Evolutionary conservation across 192 early-diverging fungal species (phyloP).

Genomic region (Coemansia sp.): DNA sequence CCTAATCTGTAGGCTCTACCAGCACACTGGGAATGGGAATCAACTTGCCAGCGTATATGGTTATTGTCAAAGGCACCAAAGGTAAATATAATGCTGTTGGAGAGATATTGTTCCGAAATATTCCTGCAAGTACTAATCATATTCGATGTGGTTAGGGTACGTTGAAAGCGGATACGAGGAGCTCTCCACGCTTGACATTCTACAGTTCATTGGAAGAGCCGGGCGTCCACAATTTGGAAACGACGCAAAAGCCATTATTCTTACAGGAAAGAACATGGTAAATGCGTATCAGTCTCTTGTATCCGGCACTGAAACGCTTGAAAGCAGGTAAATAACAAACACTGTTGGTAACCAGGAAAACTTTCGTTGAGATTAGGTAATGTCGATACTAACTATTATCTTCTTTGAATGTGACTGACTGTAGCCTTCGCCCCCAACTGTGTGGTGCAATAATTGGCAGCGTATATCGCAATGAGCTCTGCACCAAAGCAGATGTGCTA

Average conservation of each 20-base stretch:
- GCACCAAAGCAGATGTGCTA: slow-evolving; percentile 20
- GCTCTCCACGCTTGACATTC: slow-evolving; percentile 63
- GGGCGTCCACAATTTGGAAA: slow-evolving; percentile 74
- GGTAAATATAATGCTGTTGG: slow-evolving; percentile 10
- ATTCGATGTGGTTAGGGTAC: slow-evolving; percentile 22
- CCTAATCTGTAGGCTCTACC: slow-evolving; percentile 59
- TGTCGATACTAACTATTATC: neutral
- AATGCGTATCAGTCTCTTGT: slow-evolving; percentile 60
- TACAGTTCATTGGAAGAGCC: slow-evolving; percentile 78
- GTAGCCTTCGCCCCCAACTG: slow-evolving; percentile 61
- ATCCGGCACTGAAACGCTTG: slow-evolving; percentile 59
- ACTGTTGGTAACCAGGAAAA: no score
- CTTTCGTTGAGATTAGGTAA: no score
- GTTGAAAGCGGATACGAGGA: slow-evolving; percentile 50
- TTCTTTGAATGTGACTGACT: neutral
- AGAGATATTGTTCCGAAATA: neutral
- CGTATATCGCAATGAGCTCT: slow-evolving; percentile 34
- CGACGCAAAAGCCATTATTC: slow-evolving; percentile 64
- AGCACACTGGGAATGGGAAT: slow-evolving; percentile 77
- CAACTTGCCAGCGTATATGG: slow-evolving; percentile 73
- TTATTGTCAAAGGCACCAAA: slow-evolving; percentile 70
- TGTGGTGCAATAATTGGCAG: slow-evolving; percentile 49
- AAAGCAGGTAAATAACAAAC: slow-evolving; percentile 60
- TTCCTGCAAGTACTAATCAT: no score
- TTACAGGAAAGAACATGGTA: slow-evolving; percentile 52